These are phyloP conservation scores for Coemansia brasiliensis DNA, from an alignment of 192 early-diverging fungal genomes.

Conservation along the genomic window DNA sequence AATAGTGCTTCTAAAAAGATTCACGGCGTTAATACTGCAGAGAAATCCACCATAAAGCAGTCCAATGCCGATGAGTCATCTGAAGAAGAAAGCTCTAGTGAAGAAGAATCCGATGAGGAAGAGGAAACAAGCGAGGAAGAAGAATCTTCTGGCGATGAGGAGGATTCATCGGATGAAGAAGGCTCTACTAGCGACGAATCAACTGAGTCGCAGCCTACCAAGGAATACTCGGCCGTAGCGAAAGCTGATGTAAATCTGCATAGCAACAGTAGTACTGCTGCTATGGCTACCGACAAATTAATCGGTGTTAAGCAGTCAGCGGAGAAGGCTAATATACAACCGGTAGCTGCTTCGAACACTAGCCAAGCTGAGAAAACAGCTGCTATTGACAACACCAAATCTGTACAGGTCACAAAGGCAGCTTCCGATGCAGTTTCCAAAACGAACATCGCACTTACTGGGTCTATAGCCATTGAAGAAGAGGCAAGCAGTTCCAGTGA, in stretches of 20 bases:
- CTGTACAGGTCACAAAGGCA: no score
- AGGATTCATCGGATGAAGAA: constrained; percentile 7
- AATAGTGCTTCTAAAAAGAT: not conserved
- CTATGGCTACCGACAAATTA: not conserved
- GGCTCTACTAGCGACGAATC: not conserved
- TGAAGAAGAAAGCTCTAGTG: not conserved
- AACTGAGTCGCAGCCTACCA: not conserved
- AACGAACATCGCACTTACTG: not conserved
- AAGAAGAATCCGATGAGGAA: not conserved
- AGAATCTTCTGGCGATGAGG: constrained; percentile 9
- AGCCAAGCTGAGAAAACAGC: not conserved
- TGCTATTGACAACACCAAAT: not conserved
- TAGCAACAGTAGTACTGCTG: not conserved
- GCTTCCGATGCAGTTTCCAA: not conserved
- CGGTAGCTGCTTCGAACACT: not conserved
- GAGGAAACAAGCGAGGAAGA: not conserved
- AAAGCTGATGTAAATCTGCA: not conserved
- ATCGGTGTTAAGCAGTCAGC: not conserved
- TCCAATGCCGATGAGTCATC: not conserved
- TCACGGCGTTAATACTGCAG: no score
- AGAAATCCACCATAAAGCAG: not conserved
- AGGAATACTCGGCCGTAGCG: not conserved
- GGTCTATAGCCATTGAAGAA: not conserved
- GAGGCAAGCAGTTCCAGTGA: constrained; percentile 5
- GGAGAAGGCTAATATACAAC: not conserved